Evolutionary conservation across 192 early-diverging fungal genomes (phyloP).

Genomic region (Coemansia sp.): DNA sequence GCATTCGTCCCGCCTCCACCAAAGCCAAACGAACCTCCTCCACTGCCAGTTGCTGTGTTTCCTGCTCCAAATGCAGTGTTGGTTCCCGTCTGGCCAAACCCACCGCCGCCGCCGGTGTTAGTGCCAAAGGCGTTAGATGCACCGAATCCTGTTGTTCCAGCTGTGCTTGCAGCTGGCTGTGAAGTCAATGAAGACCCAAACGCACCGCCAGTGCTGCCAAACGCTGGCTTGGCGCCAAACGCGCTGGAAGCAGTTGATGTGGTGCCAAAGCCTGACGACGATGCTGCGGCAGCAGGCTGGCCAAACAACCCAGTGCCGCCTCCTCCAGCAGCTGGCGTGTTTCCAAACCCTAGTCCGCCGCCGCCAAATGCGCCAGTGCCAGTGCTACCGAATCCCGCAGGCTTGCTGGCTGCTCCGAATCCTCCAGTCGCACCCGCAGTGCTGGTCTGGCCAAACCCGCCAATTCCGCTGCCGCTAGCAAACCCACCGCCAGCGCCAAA

Average conservation of each 20-base stretch:
- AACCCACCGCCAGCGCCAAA: constrained; percentile 11
- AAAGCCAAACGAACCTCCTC: constrained; percentile 10
- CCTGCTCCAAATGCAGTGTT: constrained; percentile 34
- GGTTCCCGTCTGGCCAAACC: constrained; percentile 24
- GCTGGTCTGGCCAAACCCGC: constrained; percentile 14
- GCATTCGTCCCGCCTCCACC: constrained; percentile 16
- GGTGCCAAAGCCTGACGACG: constrained; percentile 30
- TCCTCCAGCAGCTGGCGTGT: background rate
- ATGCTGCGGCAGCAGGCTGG: constrained; percentile 8
- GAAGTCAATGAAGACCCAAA: constrained; percentile 5
- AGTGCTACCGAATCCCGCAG: constrained; percentile 4
- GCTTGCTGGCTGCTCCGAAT: constrained; percentile 19
- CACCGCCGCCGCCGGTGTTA: constrained; percentile 11
- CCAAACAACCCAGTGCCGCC: constrained; percentile 26
- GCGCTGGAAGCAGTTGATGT: constrained; percentile 5
- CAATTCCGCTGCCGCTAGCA: constrained; percentile 11
- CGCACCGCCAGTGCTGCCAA: constrained; percentile 19
- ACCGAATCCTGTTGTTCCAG: constrained; percentile 12
- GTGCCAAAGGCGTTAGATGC: constrained; percentile 12
- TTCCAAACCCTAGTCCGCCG: constrained; percentile 13
- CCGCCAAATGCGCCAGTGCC: constrained; percentile 5
- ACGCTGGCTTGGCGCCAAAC: constrained; percentile 14
- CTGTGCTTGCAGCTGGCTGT: constrained; percentile 17
- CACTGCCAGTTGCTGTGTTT: constrained; percentile 20
- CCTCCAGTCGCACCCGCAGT: background rate